These are phyloP conservation scores for Calonectria pauciramosa DNA, from an alignment of 2,329 filamentous ascomycete genomes.

Conservation along the genomic window DNA sequence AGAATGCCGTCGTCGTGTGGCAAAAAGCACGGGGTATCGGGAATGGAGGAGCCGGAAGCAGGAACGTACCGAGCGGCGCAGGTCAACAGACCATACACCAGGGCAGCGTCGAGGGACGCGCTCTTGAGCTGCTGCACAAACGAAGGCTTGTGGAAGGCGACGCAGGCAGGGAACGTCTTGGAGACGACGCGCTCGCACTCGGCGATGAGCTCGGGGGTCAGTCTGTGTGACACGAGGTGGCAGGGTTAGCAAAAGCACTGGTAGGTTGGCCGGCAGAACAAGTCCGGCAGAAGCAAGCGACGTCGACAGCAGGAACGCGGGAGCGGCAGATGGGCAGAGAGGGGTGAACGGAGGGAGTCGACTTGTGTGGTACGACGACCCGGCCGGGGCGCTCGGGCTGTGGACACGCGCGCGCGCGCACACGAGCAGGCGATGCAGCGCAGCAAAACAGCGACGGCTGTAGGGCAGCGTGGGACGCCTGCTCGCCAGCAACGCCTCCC, in stretches of 20 bases:
- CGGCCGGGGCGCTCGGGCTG: slow-evolving; percentile 43
- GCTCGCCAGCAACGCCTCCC: background rate
- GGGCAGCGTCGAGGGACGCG: slow-evolving; percentile 66
- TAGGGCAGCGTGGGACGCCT: background rate
- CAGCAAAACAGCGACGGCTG: background rate
- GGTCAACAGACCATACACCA: slow-evolving; percentile 70
- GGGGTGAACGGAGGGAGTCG: slow-evolving; percentile 24
- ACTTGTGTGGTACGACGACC: slow-evolving; percentile 40
- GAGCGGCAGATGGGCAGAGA: slow-evolving; percentile 22
- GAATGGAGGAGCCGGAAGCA: slow-evolving; percentile 31
- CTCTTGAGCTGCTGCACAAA: slow-evolving; percentile 73
- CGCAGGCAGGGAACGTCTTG: slow-evolving; percentile 72
- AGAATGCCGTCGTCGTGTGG: background rate
- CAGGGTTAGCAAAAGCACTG: slow-evolving; percentile 41
- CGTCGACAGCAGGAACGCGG: slow-evolving; percentile 15
- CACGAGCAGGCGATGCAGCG: slow-evolving; percentile 17
- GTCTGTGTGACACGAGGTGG: slow-evolving; percentile 49
- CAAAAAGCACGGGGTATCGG: slow-evolving; percentile 37
- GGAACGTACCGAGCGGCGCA: slow-evolving; percentile 69
- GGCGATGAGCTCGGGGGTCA: slow-evolving; percentile 69
- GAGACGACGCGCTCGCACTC: slow-evolving; percentile 73
- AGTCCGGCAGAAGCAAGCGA: slow-evolving; percentile 13
- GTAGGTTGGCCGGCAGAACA: slow-evolving; percentile 4
- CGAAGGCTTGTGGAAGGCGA: slow-evolving; percentile 74
- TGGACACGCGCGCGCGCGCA: slow-evolving; percentile 22